Percentiles rank a stretch among this genome's conserved stretches.
phyloP scores from a whole-genome alignment of 331 rosid species.

The Acacia pycnantha region DNA sequence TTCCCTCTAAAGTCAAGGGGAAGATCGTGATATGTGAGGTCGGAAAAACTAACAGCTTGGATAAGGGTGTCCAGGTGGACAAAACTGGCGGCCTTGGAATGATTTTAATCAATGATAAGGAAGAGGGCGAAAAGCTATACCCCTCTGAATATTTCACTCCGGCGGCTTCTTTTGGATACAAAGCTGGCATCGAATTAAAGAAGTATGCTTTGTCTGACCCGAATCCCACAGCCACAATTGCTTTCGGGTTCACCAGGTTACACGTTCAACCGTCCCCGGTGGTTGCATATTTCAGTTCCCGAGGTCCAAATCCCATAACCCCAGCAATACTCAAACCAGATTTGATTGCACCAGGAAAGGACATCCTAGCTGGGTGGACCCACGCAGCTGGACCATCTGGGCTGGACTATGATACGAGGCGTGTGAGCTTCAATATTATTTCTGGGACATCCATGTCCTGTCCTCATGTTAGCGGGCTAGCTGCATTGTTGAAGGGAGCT shows the following conservation, averaged over 20 bases:
- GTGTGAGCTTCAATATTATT: conserved; percentile 65
- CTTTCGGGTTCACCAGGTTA: conserved; percentile 49
- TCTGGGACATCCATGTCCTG: conserved; percentile 99
- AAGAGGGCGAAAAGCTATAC: conserved; percentile 65
- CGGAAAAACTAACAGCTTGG: too few species aligned
- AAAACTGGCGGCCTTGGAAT: conserved; percentile 83
- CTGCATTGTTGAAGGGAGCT: conserved; percentile 71
- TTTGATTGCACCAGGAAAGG: conserved; percentile 87
- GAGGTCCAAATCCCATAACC: conserved; percentile 82
- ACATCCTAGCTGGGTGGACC: conserved; percentile 92
- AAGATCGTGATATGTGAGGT: conserved; percentile 80
- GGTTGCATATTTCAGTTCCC: conserved; percentile 86
- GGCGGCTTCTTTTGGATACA: conserved; percentile 62
- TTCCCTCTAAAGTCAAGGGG: conserved; percentile 59
- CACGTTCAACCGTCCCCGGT: conserved; percentile 84
- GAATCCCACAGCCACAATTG: conserved; percentile 58
- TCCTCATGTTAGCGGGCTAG: conserved; percentile 89
- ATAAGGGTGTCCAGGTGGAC: conserved; percentile 47
- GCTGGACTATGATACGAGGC: conserved; percentile 46
- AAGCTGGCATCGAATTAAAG: conserved; percentile 49
- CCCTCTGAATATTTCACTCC: conserved; percentile 68
- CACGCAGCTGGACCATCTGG: conserved; percentile 72
- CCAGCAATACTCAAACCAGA: conserved; percentile 88
- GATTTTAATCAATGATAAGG: conserved; percentile 65
- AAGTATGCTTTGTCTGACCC: conserved; percentile 47